Base-by-base conservation (phyloP, 768 basidiomycete genomes). In the Candolleomyces eurysporus region DNA sequence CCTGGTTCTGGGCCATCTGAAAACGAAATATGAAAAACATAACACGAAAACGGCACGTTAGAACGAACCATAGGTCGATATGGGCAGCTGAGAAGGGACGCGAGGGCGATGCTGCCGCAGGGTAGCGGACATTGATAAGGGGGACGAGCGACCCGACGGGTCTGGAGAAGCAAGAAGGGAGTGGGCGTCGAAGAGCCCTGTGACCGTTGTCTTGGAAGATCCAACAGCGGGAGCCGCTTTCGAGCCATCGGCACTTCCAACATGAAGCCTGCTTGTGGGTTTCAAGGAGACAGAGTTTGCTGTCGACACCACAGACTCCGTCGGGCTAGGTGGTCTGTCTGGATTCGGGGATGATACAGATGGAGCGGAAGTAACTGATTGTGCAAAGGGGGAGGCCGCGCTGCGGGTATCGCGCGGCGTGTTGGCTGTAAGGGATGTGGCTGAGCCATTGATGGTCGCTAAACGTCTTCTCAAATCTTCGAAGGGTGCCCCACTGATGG, bases 211-310 rank as follows among this genome's bases (percentile, higher is more conserved):
- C 69, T 85, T 89, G 7, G 91, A 92, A 2, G 94, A 90, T 2
- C 91, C 95, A 45, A 98, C 77, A 4, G 95, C 93, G 30, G 97
- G 91, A 0, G 92, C 91, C 4, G 92, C 95, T 69, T 96, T 96
- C 65, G 88, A 87, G 1, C 87, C 83, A 64, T 94, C 93, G 13
- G 80, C 81, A 53, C 86, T 84, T 6, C 89, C 89, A 14, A 90
- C 78, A 30, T 90, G 90, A 48, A 92, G 71, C 43, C 87, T 79
- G 63, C 87, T 88, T 14, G 81, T 71, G 3, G 81, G 81, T 21
- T 83, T 79, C 58, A 87, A 78, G 1, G 82, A 80, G 11, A 83
- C 79, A 0, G 90, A 89, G 64, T 89, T 90, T 0, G 88, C 74
- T 5, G 84, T 84, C 3, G 93, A 94, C 6, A 89, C 72, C 0